Percentiles rank a stretch among this genome's conserved stretches.
Conservation (phyloP, 495 filamentous ascomycete genomes). For the Penicillium paradoxum region DNA sequence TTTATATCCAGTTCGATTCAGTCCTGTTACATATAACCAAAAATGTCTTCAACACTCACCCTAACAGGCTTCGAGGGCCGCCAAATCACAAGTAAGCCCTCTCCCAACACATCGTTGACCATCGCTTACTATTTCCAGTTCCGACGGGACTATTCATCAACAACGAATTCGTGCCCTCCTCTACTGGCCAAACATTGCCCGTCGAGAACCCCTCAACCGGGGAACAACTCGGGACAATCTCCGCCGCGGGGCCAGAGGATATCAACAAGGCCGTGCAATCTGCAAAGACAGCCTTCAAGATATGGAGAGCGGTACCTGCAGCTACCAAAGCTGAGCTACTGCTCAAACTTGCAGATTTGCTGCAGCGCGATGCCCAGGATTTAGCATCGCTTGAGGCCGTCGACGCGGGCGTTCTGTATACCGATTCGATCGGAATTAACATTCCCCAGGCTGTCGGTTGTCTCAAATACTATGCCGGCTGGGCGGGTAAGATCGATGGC, state of each 20-base stretch:
- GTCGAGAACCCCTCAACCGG: slow-evolving; percentile 31
- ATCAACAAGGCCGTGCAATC: slow-evolving; percentile 53
- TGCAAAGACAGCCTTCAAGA: slow-evolving; percentile 33
- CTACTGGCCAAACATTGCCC: slow-evolving; percentile 12
- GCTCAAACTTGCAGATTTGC: slow-evolving; percentile 35
- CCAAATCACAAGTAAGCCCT: slow-evolving; percentile 12
- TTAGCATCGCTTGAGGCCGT: slow-evolving; percentile 28
- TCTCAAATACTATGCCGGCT: slow-evolving; percentile 33
- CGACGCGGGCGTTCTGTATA: slow-evolving; percentile 23
- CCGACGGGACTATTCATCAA: slow-evolving; percentile 37
- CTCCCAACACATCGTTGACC: neutral
- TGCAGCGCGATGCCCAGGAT: slow-evolving; percentile 23
- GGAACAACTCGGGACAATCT: slow-evolving; percentile 23
- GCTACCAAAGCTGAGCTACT: slow-evolving; percentile 40
- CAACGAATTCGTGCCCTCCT: slow-evolving; percentile 30
- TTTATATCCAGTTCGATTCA: neutral
- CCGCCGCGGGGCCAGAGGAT: slow-evolving; percentile 22
- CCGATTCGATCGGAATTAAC: slow-evolving; percentile 18
- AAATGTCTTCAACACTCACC: slow-evolving; percentile 12
- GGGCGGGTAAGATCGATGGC: slow-evolving; percentile 34
- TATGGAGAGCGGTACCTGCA: slow-evolving; percentile 37
- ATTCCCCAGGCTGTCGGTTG: slow-evolving; percentile 19
- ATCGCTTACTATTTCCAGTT: slow-evolving; percentile 2
- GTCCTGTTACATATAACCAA: neutral
- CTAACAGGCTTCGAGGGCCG: slow-evolving; percentile 17